Evolutionary conservation across 768 basidiomycete genomes (phyloP).

Genomic region (Hypholoma sublateritium): DNA sequence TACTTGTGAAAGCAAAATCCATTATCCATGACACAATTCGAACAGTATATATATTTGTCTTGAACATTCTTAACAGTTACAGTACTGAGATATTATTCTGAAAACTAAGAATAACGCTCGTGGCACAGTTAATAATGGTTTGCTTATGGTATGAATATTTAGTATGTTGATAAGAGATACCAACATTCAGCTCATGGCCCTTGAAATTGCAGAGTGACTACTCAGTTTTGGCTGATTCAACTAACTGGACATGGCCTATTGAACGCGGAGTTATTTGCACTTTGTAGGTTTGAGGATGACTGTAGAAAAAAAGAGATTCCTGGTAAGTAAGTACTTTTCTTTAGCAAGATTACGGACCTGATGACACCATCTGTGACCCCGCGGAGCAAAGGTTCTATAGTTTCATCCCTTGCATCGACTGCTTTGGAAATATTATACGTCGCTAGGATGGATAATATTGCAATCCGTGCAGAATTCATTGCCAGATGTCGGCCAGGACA

Average conservation of each 20-base stretch:
- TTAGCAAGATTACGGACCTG: conserved; percentile 9
- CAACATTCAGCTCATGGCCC: too few species aligned
- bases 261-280: conserved; percentile 19
- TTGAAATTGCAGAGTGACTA: neutral
- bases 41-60: too few species aligned
- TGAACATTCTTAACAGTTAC: too few species aligned
- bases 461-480: conserved; percentile 29
- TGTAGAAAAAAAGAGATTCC: conserved; percentile 1
- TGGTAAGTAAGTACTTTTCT: neutral
- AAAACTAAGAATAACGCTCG: too few species aligned
- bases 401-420: conserved; percentile 26
- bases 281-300: conserved; percentile 26
- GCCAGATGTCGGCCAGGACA: conserved; percentile 38
- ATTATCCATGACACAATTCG: too few species aligned
- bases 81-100: too few species aligned
- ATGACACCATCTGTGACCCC: conserved; percentile 26
- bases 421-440: conserved; percentile 31
- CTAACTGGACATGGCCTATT: conserved; percentile 10
- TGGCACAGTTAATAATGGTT: too few species aligned
- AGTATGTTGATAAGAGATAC: too few species aligned
- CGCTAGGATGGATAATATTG: conserved; percentile 26
- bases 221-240: conserved; percentile 13
- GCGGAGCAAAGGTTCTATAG: conserved; percentile 15
- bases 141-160: too few species aligned
- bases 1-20: too few species aligned